Base-by-base conservation (phyloP, 2,329 filamentous ascomycete genomes). In the Phoma herbarum region DNA sequence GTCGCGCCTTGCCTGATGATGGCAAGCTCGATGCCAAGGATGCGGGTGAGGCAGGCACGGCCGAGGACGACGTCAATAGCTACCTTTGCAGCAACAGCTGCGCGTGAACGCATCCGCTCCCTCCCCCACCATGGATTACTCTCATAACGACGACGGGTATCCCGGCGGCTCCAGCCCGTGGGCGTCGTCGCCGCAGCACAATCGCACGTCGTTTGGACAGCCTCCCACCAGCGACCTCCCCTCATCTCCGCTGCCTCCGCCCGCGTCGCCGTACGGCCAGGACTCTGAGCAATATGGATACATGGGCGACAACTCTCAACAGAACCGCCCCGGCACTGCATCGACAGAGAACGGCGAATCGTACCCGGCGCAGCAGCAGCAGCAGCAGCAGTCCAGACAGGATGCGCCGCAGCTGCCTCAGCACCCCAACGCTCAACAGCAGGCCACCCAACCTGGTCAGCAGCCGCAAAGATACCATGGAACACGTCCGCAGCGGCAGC, bases 61-160 rank as follows among this genome's bases (percentile, higher is more conserved):
- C 52, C 54, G 49, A 26, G 42, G 45, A 57, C 60, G 37, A 59
- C 62, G 60, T 66, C 57, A 54, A 61, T 61, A 64, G 33, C 52
- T 46, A 64, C 43, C 52, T 46, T 25, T 25, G 62, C 48, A 52
- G 41, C 61, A 54, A 57, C 63, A 42, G 63, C 58, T 64, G 56
- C 64, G 57, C 61, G 59, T 46, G 49, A 57, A 64, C 59, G 45
- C 70, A 69, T 68, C 70, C 69, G 51, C 62, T 47, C 57, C 56
- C 62, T 45, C 61, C 62, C 54, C 57, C 61, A 64, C 65, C 44
- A 91, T 91, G 88, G 88, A 91, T 74, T 91, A 90, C 75, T 87
- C 87, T 37, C 63, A 71, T 55, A 78, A 84, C 65, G 86, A 88
- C 68, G 81, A 84, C 29, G 85, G 87, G 53, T 81, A 86, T 70